These are phyloP conservation scores for Isatis lusitanica DNA, from an alignment of 441 rosid genomes.

Conservation along the genomic window DNA sequence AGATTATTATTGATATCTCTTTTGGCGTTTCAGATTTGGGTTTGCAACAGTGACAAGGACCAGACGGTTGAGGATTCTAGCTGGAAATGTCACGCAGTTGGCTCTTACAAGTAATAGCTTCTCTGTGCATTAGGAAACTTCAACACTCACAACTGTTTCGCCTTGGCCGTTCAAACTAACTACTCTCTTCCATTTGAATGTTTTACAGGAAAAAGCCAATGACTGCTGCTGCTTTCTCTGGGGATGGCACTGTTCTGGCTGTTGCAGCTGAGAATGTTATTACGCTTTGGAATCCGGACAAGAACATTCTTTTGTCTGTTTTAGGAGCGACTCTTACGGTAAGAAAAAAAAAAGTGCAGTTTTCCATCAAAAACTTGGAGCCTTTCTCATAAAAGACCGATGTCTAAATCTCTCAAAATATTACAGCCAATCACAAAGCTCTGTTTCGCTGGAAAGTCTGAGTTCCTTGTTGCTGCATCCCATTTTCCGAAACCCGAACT, in stretches of 20 bases:
- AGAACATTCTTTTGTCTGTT: slow-evolving; percentile 78
- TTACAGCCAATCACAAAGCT: slow-evolving; percentile 76
- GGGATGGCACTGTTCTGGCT: slow-evolving; percentile 95
- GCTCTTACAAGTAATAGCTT: slow-evolving; percentile 76
- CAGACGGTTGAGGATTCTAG: slow-evolving; percentile 49
- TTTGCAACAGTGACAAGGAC: slow-evolving; percentile 48
- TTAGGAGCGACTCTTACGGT: slow-evolving; percentile 75
- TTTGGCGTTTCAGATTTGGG: slow-evolving; percentile 65
- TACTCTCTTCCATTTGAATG: not conserved
- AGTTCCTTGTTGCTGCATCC: slow-evolving; percentile 77
- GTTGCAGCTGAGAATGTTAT: slow-evolving; percentile 90
- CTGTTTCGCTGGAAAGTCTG: slow-evolving; percentile 75
- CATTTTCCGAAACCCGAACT: slow-evolving; percentile 65
- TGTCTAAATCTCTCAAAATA: slow-evolving; percentile 8
- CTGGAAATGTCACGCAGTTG: slow-evolving; percentile 93
- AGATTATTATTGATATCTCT: not conserved
- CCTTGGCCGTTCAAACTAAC: not conserved
- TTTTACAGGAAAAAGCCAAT: slow-evolving; percentile 75
- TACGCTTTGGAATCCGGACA: slow-evolving; percentile 89
- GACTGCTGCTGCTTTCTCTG: slow-evolving; percentile 95
- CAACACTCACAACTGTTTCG: not conserved
- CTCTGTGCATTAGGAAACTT: slow-evolving; percentile 16
- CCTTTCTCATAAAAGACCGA: not conserved
- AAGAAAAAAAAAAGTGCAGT: not conserved
- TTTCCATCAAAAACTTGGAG: not conserved